Evolutionary conservation across 192 early-diverging fungal genomes (phyloP).

Genomic region (Linnemannia schmuckeri): DNA sequence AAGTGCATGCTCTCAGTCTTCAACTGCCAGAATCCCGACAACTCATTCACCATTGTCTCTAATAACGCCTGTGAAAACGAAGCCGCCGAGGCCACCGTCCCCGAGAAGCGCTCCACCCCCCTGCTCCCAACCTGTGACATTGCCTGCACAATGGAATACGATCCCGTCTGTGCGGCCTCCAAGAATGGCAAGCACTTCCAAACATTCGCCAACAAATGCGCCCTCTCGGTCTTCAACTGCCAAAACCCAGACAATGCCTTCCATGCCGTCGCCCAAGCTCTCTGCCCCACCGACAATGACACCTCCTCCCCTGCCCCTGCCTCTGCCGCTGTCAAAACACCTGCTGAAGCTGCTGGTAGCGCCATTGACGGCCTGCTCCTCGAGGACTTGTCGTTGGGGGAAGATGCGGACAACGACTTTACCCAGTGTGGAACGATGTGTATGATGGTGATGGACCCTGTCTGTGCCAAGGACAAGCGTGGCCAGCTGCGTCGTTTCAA

Average conservation of each 20-base stretch:
- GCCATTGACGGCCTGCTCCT: too few species aligned
- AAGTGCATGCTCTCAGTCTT: background rate
- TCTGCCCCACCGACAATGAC: background rate
- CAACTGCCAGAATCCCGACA: conserved; percentile 7
- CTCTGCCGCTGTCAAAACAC: too few species aligned
- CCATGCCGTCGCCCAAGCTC: background rate
- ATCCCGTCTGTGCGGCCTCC: background rate
- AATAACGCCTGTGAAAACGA: background rate
- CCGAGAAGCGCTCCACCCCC: background rate
- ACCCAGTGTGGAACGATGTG: too few species aligned
- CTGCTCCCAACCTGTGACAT: background rate
- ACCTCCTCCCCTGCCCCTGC: background rate
- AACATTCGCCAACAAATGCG: conserved; percentile 4
- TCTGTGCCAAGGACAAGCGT: too few species aligned
- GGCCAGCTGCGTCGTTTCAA: too few species aligned
- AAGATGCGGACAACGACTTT: too few species aligned
- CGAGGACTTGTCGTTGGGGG: too few species aligned
- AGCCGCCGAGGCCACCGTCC: background rate
- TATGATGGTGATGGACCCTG: too few species aligned
- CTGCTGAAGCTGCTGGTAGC: too few species aligned
- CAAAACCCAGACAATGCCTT: background rate
- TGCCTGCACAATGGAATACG: background rate
- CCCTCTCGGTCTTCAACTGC: background rate
- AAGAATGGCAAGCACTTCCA: background rate
- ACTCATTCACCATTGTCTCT: background rate